Base-by-base conservation (phyloP, 768 basidiomycete species). In the Suillus placidus region DNA sequence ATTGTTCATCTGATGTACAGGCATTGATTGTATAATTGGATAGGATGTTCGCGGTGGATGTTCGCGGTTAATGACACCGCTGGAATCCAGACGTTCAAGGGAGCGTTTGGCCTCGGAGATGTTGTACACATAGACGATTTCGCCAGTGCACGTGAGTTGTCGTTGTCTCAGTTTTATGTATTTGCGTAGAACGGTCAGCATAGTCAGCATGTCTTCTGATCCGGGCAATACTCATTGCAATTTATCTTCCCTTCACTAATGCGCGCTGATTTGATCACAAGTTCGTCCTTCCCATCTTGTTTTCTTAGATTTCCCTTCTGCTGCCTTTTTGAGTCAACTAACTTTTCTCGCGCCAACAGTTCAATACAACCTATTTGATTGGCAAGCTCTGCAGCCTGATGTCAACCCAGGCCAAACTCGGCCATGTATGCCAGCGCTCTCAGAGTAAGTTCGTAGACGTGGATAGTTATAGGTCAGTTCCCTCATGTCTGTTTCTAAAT, bases 1-100 rank as follows among this genome's bases (percentile, higher is more conserved):
- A 93, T 74, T 93, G 91, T 76, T 91, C 89, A 9, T 83, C 88
- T 0, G 91, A 93, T 70, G 82, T 91, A 37, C 78, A 89, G 72
- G 83, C 83, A 6, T 89, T 88, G 18, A 82, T 92, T 62, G 71
- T 82, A 6, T 82, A 89, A 68, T 77, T 92, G 45, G 91, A 92
- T 71, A 60, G 80, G 62, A 84, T 86, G 7, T 86, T 90, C 68
- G 74, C 76, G 0, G 77, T 77, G 80, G 62, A 84, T 86, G 7
- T 86, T 90, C 68, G 74, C 76, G 0, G 77, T 77, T 4, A 79
- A 79, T 1, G 78, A 87, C 66, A 64, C 72, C 10, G 73, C 75
- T 35, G 84, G 85, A 14, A 87, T 90, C 42, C 75, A 86, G 63
- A 70, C 68, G 26, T 74, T 92, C 66, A 88, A 91, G 73, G 79